Evolutionary conservation across 805 yeast genomes (phyloP), one percentile per base, ranked within the genome.

Genomic region (Schwanniomyces pseudopolymorphus): DNA sequence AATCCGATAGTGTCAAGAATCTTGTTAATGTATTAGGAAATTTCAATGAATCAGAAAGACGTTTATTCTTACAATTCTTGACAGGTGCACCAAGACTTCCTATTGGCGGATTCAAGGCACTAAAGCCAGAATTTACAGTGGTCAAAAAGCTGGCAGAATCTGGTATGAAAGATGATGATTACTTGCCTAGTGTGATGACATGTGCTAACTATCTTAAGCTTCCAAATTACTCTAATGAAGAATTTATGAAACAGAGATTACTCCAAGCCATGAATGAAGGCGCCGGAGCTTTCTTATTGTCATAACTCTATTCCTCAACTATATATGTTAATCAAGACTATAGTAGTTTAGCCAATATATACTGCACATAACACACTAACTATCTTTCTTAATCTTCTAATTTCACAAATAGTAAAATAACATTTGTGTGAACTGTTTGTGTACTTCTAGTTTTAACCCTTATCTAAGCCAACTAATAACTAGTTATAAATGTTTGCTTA

Each of bases 141-240:
- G 98, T 94, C 1, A 69, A 89, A 50, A 90, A 89, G 60, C 83
- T 78, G 47, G 77, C 85, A n/a, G 98, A 92, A 43, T 83, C 78
- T 40, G 85, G 83, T 0, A 61, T 79, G 21, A 65, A 69, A 10
- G 78, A 87, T 4, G 96, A 92, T 64, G 89, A 84, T 50, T 90
- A 85, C 59, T 72, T 94, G 46, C 98, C 99, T 1, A 89, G 96
- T 67, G 99, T 94, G 2, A 92, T 92, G 99, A 92, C 99, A 0
- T 92, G 99, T 72, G 97, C 96, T 3, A 92, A 92, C 61, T 94
- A 92, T 60, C 74, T 92, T 54, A 92, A 92, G 63, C 69, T 94
- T 17, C 98, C 99, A 4, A 80, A 86, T 51, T 94, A 92, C 61
- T 77, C 89, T 3, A 69, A 78, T 28, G 77, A 75, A 48, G 82